phyloP scores from a whole-genome alignment of 2,329 filamentous ascomycete genomes.

The Aspergillus felis region DNA sequence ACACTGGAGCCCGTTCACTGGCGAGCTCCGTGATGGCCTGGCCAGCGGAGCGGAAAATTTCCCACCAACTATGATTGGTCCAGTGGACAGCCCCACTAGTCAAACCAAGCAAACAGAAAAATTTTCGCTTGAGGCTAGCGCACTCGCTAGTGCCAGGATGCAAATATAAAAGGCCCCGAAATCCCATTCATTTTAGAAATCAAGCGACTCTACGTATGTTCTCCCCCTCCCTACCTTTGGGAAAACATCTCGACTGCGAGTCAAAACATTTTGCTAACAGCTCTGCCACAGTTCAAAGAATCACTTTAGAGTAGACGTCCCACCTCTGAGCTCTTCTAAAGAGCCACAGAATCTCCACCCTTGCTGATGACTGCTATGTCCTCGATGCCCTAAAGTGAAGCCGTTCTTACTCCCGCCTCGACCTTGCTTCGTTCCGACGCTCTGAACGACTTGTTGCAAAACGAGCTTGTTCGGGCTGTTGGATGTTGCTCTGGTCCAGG shows the following conservation, averaged over 20 bases:
- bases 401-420: constrained; percentile 52
- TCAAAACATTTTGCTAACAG: constrained; percentile 17
- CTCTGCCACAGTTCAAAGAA: constrained; percentile 58
- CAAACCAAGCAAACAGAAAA: constrained; percentile 11
- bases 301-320: constrained; percentile 98
- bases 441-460: constrained; percentile 17
- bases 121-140: constrained; percentile 28
- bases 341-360: constrained; percentile 89
- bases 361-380: constrained; percentile 87
- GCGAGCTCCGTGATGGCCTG: not conserved
- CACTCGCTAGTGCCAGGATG: not conserved
- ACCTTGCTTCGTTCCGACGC: constrained; percentile 14
- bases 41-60: not conserved
- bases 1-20: not conserved
- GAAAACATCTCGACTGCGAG: not conserved
- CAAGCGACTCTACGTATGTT: constrained; percentile 44
- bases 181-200: constrained; percentile 29
- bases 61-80: not conserved
- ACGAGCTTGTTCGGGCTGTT: constrained; percentile 35
- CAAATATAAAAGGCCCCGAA: constrained; percentile 25
- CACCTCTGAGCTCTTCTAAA: constrained; percentile 85
- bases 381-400: constrained; percentile 87
- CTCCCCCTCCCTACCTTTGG: constrained; percentile 22
- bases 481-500: constrained; percentile 60
- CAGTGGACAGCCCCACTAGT: constrained; percentile 7